These are phyloP conservation scores for Conidiobolus incongruus DNA, from an alignment of 371 early-diverging fungal genomes.

Conservation along the genomic window DNA sequence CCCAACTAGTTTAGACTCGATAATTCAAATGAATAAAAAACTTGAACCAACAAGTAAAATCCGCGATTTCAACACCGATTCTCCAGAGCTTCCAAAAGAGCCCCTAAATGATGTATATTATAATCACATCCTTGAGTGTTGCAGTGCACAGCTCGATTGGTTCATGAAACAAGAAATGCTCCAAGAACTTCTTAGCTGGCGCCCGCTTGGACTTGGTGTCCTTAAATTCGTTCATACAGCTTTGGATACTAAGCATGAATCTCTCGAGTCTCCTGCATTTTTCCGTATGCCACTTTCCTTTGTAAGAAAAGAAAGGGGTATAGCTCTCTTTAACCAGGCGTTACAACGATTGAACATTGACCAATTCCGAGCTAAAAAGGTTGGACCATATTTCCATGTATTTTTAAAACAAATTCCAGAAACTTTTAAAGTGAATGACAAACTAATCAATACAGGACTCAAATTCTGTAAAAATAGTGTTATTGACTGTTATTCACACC, in stretches of 20 bases:
- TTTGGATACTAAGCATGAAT: slow-evolving; percentile 32
- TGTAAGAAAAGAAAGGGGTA: slow-evolving; percentile 23
- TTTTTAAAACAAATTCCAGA: too few relatives aligned
- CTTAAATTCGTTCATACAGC: slow-evolving; percentile 32
- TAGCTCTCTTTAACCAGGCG: slow-evolving; percentile 28
- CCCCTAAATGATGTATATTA: too few relatives aligned
- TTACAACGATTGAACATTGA: slow-evolving; percentile 19
- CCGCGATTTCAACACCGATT: too few relatives aligned
- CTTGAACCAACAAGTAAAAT: too few relatives aligned
- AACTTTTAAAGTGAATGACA: too few relatives aligned
- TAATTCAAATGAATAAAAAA: too few relatives aligned
- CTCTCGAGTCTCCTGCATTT: slow-evolving; percentile 35
- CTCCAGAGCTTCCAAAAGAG: too few relatives aligned
- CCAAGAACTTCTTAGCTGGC: slow-evolving; percentile 34
- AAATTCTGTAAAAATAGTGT: too few relatives aligned
- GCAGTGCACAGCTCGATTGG: slow-evolving; percentile 19
- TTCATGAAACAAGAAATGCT: slow-evolving; percentile 53
- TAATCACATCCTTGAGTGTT: too few relatives aligned
- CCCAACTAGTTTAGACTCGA: too few relatives aligned
- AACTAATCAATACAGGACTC: too few relatives aligned
- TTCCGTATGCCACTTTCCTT: slow-evolving; percentile 31
- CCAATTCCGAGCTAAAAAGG: slow-evolving; percentile 23
- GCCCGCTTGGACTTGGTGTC: slow-evolving; percentile 23
- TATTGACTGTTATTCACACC: too few relatives aligned
- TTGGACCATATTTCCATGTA: slow-evolving; percentile 34